Evolutionary conservation across 176 grass and related monocot species (phyloP).

Genomic region (Secale cereale): DNA sequence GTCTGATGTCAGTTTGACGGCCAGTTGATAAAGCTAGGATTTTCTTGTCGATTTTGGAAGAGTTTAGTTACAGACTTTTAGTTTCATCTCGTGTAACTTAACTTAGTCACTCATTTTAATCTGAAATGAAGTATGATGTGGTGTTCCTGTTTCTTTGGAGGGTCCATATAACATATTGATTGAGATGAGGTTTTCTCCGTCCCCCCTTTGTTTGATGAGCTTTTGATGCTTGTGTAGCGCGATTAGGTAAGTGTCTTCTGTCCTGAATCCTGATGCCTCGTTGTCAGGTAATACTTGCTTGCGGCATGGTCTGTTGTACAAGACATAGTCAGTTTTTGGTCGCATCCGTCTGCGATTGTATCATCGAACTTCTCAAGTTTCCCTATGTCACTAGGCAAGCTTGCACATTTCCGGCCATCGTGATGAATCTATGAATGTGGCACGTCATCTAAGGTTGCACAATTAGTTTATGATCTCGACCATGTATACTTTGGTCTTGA

Average conservation of each 20-base stretch:
- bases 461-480: background rate
- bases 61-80: conserved; percentile 24
- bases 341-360: too few species aligned
- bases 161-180: background rate
- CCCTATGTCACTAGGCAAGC: too few species aligned
- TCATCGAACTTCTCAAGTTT: too few species aligned
- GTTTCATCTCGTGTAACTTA: background rate
- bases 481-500: background rate
- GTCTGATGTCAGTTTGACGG: background rate
- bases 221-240: background rate
- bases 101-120: background rate
- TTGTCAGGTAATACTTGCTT: background rate
- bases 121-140: conserved; percentile 8
- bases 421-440: background rate
- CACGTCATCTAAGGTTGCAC: background rate
- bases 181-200: background rate
- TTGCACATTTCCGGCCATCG: background rate
- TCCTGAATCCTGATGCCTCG: background rate
- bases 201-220: background rate
- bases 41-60: background rate
- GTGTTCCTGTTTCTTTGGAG: background rate
- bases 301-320: background rate
- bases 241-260: background rate
- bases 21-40: background rate
- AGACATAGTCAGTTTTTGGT: background rate